Evolutionary conservation across 2,329 filamentous ascomycete genomes (phyloP).

Genomic region (Venturia aucupariae): DNA sequence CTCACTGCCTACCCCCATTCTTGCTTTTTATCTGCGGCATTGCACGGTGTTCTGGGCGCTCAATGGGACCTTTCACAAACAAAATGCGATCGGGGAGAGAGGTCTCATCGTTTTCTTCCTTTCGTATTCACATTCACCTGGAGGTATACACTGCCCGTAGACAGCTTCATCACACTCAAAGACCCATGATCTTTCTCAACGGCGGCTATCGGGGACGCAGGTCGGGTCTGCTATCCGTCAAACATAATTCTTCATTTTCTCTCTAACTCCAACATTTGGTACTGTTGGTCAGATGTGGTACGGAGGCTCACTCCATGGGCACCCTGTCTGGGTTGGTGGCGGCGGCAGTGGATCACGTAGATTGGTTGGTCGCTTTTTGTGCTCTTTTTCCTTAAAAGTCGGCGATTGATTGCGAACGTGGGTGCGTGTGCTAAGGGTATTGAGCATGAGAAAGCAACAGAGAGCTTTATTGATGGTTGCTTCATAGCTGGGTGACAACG

Average conservation of each 20-base stretch:
- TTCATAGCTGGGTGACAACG: background rate
- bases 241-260: slow-evolving; percentile 2
- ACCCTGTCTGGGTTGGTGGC: background rate
- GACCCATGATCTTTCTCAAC: background rate
- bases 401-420: background rate
- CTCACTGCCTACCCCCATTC: slow-evolving; percentile 1
- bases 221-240: slow-evolving; percentile 9
- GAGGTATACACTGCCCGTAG: background rate
- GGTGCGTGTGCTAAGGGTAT: background rate
- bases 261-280: background rate
- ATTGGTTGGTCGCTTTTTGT: background rate
- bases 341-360: background rate
- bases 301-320: background rate
- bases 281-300: background rate
- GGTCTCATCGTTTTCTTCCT: background rate
- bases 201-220: slow-evolving; percentile 2
- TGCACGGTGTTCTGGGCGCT: slow-evolving; percentile 16
- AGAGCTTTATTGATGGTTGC: background rate
- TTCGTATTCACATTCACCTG: background rate
- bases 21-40: slow-evolving; percentile 13
- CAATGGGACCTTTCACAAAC: background rate
- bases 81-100: background rate
- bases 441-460: background rate
- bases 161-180: slow-evolving; percentile 3
- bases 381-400: background rate